These are phyloP conservation scores for Brettanomyces nanus DNA, from an alignment of 805 yeast genomes.

Conservation along the genomic window DNA sequence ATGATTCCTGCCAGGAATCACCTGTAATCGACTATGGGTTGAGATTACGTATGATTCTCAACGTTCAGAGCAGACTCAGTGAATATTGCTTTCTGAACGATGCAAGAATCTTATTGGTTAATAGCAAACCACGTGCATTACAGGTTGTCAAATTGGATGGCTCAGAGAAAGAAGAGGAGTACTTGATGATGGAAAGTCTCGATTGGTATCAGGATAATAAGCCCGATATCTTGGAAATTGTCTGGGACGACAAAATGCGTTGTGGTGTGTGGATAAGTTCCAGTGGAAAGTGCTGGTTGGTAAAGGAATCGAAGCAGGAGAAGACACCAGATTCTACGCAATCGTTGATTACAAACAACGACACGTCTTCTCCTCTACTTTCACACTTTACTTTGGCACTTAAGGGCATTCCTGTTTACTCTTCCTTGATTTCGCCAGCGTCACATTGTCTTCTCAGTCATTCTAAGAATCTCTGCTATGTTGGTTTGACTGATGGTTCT, in stretches of 20 bases:
- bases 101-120: slow-evolving; percentile 21
- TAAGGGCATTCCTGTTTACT: slow-evolving; percentile 18
- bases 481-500: slow-evolving; percentile 30
- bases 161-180: slow-evolving; percentile 16
- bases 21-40: slow-evolving; percentile 27
- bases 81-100: slow-evolving; percentile 22
- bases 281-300: slow-evolving; percentile 24
- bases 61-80: slow-evolving; percentile 25
- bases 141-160: slow-evolving; percentile 23
- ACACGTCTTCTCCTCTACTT: not conserved
- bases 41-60: slow-evolving; percentile 27
- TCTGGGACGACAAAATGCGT: slow-evolving; percentile 17
- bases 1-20: slow-evolving; percentile 14
- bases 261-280: slow-evolving; percentile 25
- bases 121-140: slow-evolving; percentile 27
- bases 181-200: slow-evolving; percentile 22
- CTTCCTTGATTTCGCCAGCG: slow-evolving; percentile 5
- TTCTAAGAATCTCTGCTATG: slow-evolving; percentile 31
- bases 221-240: slow-evolving; percentile 10
- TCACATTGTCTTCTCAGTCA: slow-evolving; percentile 30
- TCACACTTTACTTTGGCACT: slow-evolving; percentile 4
- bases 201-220: slow-evolving; percentile 22
- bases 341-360: slow-evolving; percentile 5
- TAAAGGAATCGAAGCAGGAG: slow-evolving; percentile 3
- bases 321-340: slow-evolving; percentile 5